Conservation (phyloP, 192 early-diverging fungal species). For the Globomyces pollinis-pini region DNA sequence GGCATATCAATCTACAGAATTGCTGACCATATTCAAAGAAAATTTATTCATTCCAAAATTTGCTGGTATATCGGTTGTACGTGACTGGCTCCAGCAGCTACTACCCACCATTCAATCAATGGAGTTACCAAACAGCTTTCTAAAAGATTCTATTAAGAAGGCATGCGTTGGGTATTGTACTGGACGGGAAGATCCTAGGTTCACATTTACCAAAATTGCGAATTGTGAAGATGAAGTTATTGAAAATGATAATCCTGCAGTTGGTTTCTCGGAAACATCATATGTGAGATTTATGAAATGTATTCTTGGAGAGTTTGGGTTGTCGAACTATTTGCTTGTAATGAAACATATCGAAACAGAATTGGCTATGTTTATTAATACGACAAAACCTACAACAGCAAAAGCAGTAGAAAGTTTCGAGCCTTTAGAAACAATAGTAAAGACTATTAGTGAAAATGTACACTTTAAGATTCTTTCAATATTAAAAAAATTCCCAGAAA, state of each 20-base stretch:
- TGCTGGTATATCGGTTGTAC: neutral
- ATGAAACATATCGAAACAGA: constrained; percentile 18
- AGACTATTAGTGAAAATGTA: neutral
- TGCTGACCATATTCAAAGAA: constrained; percentile 20
- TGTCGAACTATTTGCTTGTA: neutral
- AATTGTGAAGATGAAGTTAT: constrained; percentile 3
- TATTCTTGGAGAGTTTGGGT: constrained; percentile 14
- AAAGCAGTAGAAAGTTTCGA: neutral
- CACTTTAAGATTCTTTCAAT: neutral
- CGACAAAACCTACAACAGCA: neutral
- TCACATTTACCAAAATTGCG: constrained; percentile 1
- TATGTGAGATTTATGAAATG: constrained; percentile 14
- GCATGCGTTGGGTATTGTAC: neutral
- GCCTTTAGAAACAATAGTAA: neutral
- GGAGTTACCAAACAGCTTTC: neutral
- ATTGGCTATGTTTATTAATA: neutral
- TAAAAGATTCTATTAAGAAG: neutral
- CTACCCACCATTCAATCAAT: neutral
- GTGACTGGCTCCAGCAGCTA: constrained; percentile 10
- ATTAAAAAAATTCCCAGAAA: neutral
- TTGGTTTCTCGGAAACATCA: constrained; percentile 3
- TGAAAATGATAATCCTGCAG: constrained; percentile 7
- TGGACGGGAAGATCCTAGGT: constrained; percentile 6
- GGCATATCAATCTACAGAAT: constrained; percentile 13
- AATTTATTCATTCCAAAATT: constrained; percentile 28